These are phyloP conservation scores for Aspergillus oerlinghausenensis DNA, from an alignment of 2,329 filamentous ascomycete genomes.

Conservation along the genomic window DNA sequence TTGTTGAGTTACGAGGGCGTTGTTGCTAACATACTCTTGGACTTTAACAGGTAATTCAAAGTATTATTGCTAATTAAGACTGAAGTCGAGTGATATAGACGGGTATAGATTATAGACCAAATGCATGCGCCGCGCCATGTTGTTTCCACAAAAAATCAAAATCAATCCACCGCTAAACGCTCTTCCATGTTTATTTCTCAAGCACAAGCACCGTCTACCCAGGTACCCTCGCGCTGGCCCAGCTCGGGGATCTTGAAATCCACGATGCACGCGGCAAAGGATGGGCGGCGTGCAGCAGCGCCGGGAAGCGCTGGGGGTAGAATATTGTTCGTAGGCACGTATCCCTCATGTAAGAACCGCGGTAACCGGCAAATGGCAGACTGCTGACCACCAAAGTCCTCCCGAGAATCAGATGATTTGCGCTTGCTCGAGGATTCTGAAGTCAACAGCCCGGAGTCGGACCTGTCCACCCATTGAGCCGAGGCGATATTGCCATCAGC, in stretches of 20 bases:
- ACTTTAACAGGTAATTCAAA: no score
- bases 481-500: constrained; percentile 25
- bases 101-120: not conserved
- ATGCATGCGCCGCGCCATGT: not conserved
- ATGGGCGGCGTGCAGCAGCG: constrained; percentile 18
- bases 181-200: not conserved
- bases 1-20: no score
- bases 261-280: constrained; percentile 34
- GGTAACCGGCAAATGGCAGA: constrained; percentile 13
- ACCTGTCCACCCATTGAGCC: constrained; percentile 12
- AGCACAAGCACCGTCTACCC: constrained; percentile 10
- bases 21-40: no score
- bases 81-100: no score
- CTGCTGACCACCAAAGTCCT: constrained; percentile 22
- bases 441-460: constrained; percentile 5
- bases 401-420: constrained; percentile 18
- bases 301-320: not conserved
- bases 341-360: constrained; percentile 2
- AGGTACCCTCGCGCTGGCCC: constrained; percentile 18
- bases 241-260: constrained; percentile 33
- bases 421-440: constrained; percentile 22
- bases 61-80: no score
- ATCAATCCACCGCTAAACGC: not conserved
- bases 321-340: constrained; percentile 1
- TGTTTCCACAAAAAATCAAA: not conserved